A percentile compares a stretch with the other conserved stretches of the same genome.
These are phyloP conservation scores for Digitaria exilis DNA, from an alignment of 202 grass and related monocot species.

Conservation along the genomic window DNA sequence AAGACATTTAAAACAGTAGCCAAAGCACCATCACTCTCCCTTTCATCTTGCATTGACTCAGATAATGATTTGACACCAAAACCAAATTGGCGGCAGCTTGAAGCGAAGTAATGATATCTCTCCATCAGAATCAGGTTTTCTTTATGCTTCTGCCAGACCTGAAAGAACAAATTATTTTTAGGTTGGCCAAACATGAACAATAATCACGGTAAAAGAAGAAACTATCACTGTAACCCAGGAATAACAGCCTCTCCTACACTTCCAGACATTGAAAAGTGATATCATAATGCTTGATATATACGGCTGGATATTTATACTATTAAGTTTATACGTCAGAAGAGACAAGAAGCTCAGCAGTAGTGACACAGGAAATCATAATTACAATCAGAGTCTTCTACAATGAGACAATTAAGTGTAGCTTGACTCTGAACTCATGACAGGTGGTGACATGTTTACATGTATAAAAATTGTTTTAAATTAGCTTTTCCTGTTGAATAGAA, in stretches of 20 bases:
- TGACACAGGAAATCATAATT: background rate
- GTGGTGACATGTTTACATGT: background rate
- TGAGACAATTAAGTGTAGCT: background rate
- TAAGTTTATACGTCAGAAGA: conserved; percentile 14
- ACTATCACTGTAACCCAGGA: background rate
- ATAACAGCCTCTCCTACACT: background rate
- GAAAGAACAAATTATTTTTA: conserved; percentile 14
- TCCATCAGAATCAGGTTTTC: conserved; percentile 94
- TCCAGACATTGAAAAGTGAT: background rate
- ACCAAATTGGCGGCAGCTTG: conserved; percentile 63
- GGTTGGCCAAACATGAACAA: conserved; percentile 2
- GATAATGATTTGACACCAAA: conserved; percentile 67
- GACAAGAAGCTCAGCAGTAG: background rate
- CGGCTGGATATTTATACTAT: background rate
- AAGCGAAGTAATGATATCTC: conserved; percentile 91
- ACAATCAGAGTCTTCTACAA: conserved; percentile 15
- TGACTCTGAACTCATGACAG: background rate
- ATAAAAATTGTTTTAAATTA: background rate
- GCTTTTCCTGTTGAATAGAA: background rate
- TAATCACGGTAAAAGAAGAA: background rate
- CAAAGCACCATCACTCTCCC: conserved; percentile 76
- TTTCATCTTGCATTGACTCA: conserved; percentile 78
- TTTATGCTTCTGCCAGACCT: conserved; percentile 97
- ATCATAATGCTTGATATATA: background rate
- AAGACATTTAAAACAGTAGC: conserved; percentile 79